Base-by-base conservation (phyloP, 768 basidiomycete genomes). In the Phaffia tasmanica region DNA sequence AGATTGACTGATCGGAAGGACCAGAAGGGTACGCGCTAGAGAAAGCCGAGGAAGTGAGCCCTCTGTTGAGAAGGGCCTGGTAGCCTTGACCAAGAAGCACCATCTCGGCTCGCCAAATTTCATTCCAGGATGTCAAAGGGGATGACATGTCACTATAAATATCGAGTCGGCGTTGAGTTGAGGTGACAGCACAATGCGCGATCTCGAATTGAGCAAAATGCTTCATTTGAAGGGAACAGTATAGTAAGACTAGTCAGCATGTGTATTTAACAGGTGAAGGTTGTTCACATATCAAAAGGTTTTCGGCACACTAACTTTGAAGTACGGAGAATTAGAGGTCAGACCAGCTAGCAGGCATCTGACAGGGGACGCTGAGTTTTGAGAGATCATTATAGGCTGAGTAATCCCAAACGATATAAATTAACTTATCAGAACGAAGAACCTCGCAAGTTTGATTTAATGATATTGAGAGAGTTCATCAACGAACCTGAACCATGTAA, bases 181-280 rank as follows among this genome's bases (percentile, higher is more conserved):
- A 54, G 50, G 62, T 54, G 27, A 58, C 30, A 47, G 57, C 35
- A n/a, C 63, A 59, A 49, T 69, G 62, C 21, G 67, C 48, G 49
- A 69, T 53, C 32, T 69, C 67, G 46, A 64, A 63, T 30, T 64
- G 67, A 35, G 67, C 67, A 29, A 64, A 63, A 53, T 64, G 58
- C 63, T 64, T 4, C 35, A 42, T 42, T 42, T 42, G 25, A 19
- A 21, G 42, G 15, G 16, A 25, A 21, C 16, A 32, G 29, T 18
- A 9, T 9, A n/a, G n/a, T 23, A 5, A 23, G 25, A 27, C 18
- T 1, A 30, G 55, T 56, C 7, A 48, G 42, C 29, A 25, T 30
- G 15, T 3, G 50, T 19, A 35, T 48, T 21, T 51, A 16, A 51
- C 16, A 16, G 19, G 5, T 54, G 23, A 23, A 16, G 29, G n/a